These are phyloP conservation scores for Coemansia sp. DNA, from an alignment of 192 early-diverging fungal species.

Conservation along the genomic window DNA sequence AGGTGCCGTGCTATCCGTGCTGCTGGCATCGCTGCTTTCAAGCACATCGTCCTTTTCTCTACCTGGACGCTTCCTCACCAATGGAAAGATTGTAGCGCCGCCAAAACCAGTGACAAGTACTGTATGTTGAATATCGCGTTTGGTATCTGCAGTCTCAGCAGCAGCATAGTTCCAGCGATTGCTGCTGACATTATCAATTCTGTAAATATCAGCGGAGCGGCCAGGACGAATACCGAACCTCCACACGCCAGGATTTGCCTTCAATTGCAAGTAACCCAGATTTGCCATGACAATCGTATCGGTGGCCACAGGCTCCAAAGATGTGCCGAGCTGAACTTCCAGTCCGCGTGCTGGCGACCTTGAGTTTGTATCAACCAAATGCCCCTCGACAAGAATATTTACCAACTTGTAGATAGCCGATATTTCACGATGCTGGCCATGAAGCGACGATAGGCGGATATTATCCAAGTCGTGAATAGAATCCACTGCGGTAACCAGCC, in stretches of 20 bases:
- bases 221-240: slow-evolving; percentile 75
- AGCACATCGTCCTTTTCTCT: slow-evolving; percentile 77
- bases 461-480: slow-evolving; percentile 93
- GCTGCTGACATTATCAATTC: slow-evolving; percentile 54
- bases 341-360: slow-evolving; percentile 84
- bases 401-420: slow-evolving; percentile 76
- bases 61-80: slow-evolving; percentile 76
- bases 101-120: slow-evolving; percentile 77
- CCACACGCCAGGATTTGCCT: slow-evolving; percentile 92
- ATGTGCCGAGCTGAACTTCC: slow-evolving; percentile 84
- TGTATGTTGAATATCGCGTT: slow-evolving; percentile 30
- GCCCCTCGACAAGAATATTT: slow-evolving; percentile 89
- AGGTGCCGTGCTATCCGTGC: background rate
- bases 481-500: slow-evolving; percentile 82
- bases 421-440: slow-evolving; percentile 54
- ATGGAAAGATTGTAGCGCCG: slow-evolving; percentile 79
- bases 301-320: slow-evolving; percentile 57
- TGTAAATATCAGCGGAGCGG: slow-evolving; percentile 76
- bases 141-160: slow-evolving; percentile 9
- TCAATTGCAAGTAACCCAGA: slow-evolving; percentile 94
- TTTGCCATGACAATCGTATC: slow-evolving; percentile 99
- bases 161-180: slow-evolving; percentile 40
- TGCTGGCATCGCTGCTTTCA: slow-evolving; percentile 17
- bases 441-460: slow-evolving; percentile 61
- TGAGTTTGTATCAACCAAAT: slow-evolving; percentile 68